Conservation (phyloP, 257 asterid genomes). For the Nicotiana knightiana region DNA sequence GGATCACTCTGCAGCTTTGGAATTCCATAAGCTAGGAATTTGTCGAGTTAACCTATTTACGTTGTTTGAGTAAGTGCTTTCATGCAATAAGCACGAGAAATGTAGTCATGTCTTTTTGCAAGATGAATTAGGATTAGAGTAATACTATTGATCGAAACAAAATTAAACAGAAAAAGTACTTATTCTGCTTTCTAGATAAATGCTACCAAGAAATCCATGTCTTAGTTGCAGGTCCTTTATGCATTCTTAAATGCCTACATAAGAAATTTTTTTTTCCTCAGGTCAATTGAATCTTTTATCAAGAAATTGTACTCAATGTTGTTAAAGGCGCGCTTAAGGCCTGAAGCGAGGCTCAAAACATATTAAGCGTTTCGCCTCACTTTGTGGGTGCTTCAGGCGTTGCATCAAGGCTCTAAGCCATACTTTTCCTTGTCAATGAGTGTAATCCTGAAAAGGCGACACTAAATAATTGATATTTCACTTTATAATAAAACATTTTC, state of each 20-base stretch:
- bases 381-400: no score
- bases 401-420: no score
- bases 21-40: background rate
- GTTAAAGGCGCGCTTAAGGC: no score
- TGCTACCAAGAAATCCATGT: background rate
- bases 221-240: background rate
- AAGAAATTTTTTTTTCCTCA: background rate
- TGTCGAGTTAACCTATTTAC: background rate
- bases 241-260: background rate
- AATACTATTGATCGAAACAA: background rate
- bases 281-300: background rate
- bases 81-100: background rate
- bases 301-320: background rate
- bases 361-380: no score
- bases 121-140: background rate
- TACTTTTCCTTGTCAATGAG: no score
- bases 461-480: no score
- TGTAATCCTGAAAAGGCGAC: no score
- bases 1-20: background rate
- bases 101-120: background rate
- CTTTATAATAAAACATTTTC: no score
- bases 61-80: background rate
- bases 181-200: background rate
- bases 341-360: no score
- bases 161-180: background rate